Conservation (phyloP, 1,139 yeast genomes). For the Nakaseomyces sp. region DNA sequence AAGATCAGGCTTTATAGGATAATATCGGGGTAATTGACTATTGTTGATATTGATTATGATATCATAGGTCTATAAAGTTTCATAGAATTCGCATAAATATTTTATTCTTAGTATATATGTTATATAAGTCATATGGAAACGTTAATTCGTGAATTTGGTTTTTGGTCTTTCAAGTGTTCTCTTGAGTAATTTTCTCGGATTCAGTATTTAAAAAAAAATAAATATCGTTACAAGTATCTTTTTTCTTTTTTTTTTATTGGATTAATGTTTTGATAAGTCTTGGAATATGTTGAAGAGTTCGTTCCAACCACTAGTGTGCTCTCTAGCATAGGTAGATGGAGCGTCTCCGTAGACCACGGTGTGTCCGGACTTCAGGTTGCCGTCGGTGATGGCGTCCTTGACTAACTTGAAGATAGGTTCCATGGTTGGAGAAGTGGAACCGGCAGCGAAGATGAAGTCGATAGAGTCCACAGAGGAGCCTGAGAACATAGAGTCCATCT, state of each 20-base stretch:
- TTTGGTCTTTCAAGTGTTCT: no score
- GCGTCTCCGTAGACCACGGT: conserved; percentile 57
- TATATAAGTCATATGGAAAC: not conserved
- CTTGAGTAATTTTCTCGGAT: no score
- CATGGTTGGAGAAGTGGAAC: conserved; percentile 61
- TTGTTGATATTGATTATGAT: no score
- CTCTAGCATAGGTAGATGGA: conserved; percentile 54
- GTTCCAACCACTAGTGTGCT: conserved; percentile 67
- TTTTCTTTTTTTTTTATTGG: not conserved
- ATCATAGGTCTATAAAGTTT: no score
- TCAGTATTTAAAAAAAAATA: not conserved
- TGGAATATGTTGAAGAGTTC: conserved; percentile 52
- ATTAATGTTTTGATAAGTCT: conserved; percentile 9
- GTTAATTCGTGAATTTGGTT: not conserved
- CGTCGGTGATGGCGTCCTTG: conserved; percentile 36
- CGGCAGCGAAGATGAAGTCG: conserved; percentile 44
- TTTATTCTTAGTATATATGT: no score
- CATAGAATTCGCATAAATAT: no score
- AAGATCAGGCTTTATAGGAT: no score
- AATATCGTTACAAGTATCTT: not conserved
- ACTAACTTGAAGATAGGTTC: conserved; percentile 63
- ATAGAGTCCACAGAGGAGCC: conserved; percentile 12
- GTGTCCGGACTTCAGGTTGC: conserved; percentile 38
- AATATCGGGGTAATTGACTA: no score
- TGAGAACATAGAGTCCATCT: conserved; percentile 2